Conservation (phyloP, 2,329 filamentous ascomycete genomes). For the Pestalotiopsis fici region DNA sequence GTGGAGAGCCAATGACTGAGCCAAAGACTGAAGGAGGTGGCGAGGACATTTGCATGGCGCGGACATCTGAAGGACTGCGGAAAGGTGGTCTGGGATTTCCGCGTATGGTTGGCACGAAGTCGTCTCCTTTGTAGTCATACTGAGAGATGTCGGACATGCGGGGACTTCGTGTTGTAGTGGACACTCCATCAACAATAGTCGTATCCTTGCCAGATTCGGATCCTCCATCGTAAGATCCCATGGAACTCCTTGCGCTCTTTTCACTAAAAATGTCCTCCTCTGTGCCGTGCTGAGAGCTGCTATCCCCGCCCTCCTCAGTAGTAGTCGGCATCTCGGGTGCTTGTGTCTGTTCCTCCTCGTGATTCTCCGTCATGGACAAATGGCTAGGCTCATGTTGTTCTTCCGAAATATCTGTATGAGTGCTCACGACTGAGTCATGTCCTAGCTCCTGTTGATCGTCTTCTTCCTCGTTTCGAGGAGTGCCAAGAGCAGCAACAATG, state of each 20-base stretch:
- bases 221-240: conserved; percentile 48
- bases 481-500: conserved; percentile 49
- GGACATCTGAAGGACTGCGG: conserved; percentile 68
- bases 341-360: conserved; percentile 17
- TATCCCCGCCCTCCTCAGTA: conserved; percentile 38
- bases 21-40: conserved; percentile 56
- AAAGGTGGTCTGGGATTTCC: conserved; percentile 65
- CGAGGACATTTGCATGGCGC: conserved; percentile 72
- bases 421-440: conserved; percentile 32
- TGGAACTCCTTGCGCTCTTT: conserved; percentile 56
- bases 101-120: conserved; percentile 56
- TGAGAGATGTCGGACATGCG: conserved; percentile 54
- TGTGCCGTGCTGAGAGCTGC: conserved; percentile 48
- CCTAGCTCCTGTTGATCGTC: conserved; percentile 16
- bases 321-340: neutral
- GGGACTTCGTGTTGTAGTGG: conserved; percentile 36
- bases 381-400: conserved; percentile 10
- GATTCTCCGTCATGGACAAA: conserved; percentile 20
- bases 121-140: conserved; percentile 37
- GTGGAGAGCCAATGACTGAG: conserved; percentile 47
- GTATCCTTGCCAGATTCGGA: conserved; percentile 29
- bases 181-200: conserved; percentile 30
- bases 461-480: conserved; percentile 26
- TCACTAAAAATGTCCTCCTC: conserved; percentile 63
- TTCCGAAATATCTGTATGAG: conserved; percentile 20